Percentiles rank a stretch among this genome's conserved stretches.
Conservation (phyloP, 2,329 filamentous ascomycete genomes). For the Alternaria hordeiaustralica region DNA sequence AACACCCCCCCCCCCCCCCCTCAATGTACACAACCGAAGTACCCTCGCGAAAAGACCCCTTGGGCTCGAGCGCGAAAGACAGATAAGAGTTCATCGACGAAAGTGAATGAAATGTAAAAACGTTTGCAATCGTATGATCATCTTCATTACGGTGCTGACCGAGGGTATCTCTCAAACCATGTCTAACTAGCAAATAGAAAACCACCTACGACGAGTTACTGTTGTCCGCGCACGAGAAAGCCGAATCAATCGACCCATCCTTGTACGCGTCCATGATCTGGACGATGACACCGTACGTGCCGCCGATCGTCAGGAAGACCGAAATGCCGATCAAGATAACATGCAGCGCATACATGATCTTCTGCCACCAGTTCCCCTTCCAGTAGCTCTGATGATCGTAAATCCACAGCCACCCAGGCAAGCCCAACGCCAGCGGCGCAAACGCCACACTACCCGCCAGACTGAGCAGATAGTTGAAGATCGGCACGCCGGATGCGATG, state of each 20-base stretch:
- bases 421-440: conserved; percentile 57
- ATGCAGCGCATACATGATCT: conserved; percentile 51
- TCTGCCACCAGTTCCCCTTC: conserved; percentile 45
- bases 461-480: conserved; percentile 61
- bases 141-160: background rate
- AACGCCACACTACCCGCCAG: conserved; percentile 60
- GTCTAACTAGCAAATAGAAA: background rate
- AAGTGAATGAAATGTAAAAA: background rate
- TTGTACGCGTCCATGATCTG: conserved; percentile 61
- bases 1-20: too few species aligned
- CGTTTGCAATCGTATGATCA: background rate
- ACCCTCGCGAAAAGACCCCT: too few species aligned
- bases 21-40: too few species aligned
- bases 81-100: too few species aligned
- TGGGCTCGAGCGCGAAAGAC: too few species aligned
- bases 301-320: conserved; percentile 56
- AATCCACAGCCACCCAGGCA: conserved; percentile 61
- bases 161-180: background rate
- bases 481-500: conserved; percentile 61
- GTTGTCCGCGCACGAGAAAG: conserved; percentile 41
- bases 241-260: conserved; percentile 53
- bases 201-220: conserved; percentile 33
- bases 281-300: conserved; percentile 59
- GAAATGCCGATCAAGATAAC: conserved; percentile 54
- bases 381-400: conserved; percentile 56